A percentile compares a stretch with the other conserved stretches of the same genome.
These are phyloP conservation scores for Orbilia brochopaga DNA, from an alignment of 2,329 filamentous ascomycete genomes.

Conservation along the genomic window DNA sequence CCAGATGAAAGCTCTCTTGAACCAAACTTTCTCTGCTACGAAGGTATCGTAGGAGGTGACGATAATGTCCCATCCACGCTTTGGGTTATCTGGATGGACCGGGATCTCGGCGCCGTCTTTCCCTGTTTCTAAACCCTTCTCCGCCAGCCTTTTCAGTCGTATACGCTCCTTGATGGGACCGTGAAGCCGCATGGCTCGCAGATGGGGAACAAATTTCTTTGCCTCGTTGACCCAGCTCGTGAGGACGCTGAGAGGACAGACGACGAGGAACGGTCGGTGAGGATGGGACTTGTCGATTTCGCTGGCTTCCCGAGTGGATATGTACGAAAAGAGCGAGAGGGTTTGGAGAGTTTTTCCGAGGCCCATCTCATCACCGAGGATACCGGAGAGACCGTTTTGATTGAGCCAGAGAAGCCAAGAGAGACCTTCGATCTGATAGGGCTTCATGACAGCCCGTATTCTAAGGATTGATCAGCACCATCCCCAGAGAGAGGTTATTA, in stretches of 20 bases:
- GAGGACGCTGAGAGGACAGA: slow-evolving; percentile 90
- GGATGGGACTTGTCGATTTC: slow-evolving; percentile 67
- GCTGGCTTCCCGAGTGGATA: slow-evolving; percentile 60
- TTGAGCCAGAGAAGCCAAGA: slow-evolving; percentile 93
- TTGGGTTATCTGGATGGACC: slow-evolving; percentile 71
- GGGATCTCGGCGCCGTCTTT: slow-evolving; percentile 61
- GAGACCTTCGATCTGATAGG: slow-evolving; percentile 89
- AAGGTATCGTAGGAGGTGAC: slow-evolving; percentile 49
- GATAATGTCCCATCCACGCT: slow-evolving; percentile 66
- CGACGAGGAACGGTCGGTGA: slow-evolving; percentile 76
- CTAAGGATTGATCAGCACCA: slow-evolving; percentile 14
- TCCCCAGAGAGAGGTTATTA: background rate
- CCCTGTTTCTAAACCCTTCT: slow-evolving; percentile 60
- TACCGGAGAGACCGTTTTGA: slow-evolving; percentile 79
- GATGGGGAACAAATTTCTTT: slow-evolving; percentile 76
- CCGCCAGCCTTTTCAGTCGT: slow-evolving; percentile 61
- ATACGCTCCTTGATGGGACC: slow-evolving; percentile 72
- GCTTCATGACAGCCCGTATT: slow-evolving; percentile 52
- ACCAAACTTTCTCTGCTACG: slow-evolving; percentile 58
- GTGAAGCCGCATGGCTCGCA: slow-evolving; percentile 76
- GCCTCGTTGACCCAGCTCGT: slow-evolving; percentile 97
- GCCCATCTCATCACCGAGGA: slow-evolving; percentile 97
- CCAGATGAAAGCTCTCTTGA: slow-evolving; percentile 63
- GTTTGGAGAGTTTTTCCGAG: slow-evolving; percentile 96
- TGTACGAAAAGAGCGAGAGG: slow-evolving; percentile 83